Conservation (phyloP, 768 basidiomycete genomes). For the Peribolospora kevripleyi region DNA sequence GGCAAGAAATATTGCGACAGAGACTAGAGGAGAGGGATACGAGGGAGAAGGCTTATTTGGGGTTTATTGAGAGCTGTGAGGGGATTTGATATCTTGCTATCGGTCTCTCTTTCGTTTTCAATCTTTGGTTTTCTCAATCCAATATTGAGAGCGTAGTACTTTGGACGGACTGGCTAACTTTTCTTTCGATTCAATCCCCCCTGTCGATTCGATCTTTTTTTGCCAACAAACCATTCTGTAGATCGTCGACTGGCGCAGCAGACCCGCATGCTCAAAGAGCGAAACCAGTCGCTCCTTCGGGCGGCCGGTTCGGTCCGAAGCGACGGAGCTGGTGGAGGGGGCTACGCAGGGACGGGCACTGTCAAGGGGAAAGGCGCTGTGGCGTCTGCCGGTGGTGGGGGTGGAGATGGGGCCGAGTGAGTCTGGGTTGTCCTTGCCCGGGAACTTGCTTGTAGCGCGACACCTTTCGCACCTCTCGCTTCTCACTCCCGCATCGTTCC, state of each 20-base stretch:
- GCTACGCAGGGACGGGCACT: neutral
- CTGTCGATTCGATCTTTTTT: too few species aligned
- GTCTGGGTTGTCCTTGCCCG: constrained; percentile 15
- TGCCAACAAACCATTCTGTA: constrained; percentile 15
- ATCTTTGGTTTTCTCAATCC: too few species aligned
- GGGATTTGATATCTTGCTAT: too few species aligned
- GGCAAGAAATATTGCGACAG: too few species aligned
- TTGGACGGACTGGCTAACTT: too few species aligned
- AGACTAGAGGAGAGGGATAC: too few species aligned
- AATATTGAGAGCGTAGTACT: too few species aligned
- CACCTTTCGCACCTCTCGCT: neutral
- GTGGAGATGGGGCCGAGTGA: constrained; percentile 42
- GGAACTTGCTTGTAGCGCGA: neutral
- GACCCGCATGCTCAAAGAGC: constrained; percentile 69
- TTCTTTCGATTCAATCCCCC: too few species aligned
- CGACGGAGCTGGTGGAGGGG: neutral
- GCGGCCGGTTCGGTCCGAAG: constrained; percentile 50
- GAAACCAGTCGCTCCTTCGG: constrained; percentile 66
- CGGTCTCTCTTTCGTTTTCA: too few species aligned
- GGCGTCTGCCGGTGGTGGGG: constrained; percentile 23
- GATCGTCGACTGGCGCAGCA: constrained; percentile 80
- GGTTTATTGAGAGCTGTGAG: too few species aligned
- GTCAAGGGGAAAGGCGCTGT: neutral
- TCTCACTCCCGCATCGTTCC: neutral
- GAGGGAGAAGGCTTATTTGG: too few species aligned